A percentile compares a stretch with the other conserved stretches of the same genome.
Conservation (phyloP, 2,329 filamentous ascomycete genomes). For the Verticillium zaregamsianum region DNA sequence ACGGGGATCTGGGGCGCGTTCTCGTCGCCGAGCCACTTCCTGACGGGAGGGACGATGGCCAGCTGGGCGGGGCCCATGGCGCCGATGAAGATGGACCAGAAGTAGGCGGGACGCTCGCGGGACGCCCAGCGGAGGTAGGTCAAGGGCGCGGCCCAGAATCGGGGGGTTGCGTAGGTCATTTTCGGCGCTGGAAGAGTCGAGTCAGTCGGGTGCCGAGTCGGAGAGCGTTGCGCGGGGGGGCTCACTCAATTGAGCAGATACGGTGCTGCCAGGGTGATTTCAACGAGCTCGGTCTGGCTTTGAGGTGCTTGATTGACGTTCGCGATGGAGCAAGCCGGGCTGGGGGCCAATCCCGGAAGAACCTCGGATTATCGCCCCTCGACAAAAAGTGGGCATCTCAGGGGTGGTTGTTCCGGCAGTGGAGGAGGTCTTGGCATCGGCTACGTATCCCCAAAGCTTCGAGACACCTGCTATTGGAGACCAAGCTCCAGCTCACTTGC, state of each 20-base stretch:
- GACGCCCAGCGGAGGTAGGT: slow-evolving; percentile 85
- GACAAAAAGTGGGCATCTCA: not conserved
- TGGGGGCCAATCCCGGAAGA: not conserved
- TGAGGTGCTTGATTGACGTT: slow-evolving; percentile 1
- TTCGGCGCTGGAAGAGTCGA: not conserved
- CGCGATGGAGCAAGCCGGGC: not conserved
- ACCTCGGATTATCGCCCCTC: not conserved
- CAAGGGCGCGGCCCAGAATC: slow-evolving; percentile 81
- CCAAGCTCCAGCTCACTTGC: slow-evolving; percentile 1
- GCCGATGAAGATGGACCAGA: slow-evolving; percentile 80
- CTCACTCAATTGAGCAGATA: slow-evolving; percentile 31
- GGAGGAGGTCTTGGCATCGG: slow-evolving; percentile 11
- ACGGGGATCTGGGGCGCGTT: slow-evolving; percentile 70
- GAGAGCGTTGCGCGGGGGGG: not conserved
- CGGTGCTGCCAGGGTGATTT: slow-evolving; percentile 11
- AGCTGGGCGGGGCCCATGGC: slow-evolving; percentile 67
- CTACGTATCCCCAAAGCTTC: slow-evolving; percentile 20
- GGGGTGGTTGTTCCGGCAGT: slow-evolving; percentile 1
- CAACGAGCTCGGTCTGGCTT: not conserved
- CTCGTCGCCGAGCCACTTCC: slow-evolving; percentile 69
- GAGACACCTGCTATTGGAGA: slow-evolving; percentile 3
- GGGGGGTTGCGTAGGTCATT: slow-evolving; percentile 62
- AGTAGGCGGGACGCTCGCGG: slow-evolving; percentile 84
- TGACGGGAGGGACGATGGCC: slow-evolving; percentile 68
- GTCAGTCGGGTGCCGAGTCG: not conserved